Percentiles rank a stretch among this genome's conserved stretches.
These are phyloP conservation scores for Coprinopsis strossmayeri DNA, from an alignment of 768 basidiomycete species.

Conservation along the genomic window DNA sequence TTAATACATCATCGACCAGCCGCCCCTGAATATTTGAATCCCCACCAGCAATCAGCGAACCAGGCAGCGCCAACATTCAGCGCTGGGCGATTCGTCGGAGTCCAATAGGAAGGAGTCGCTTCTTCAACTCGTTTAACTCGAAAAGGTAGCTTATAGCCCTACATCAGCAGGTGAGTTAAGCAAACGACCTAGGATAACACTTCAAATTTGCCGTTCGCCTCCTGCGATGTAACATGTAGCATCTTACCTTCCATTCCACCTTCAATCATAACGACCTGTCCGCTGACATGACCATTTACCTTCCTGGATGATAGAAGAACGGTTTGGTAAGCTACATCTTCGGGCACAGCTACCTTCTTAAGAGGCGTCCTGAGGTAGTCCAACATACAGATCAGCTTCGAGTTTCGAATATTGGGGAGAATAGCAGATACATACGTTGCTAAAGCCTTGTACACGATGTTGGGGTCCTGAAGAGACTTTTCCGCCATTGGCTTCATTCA, in stretches of 20 bases:
- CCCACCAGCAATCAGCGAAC: no score
- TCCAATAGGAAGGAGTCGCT: no score
- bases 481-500: slow-evolving; percentile 55
- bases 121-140: no score
- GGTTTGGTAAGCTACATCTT: slow-evolving; percentile 63
- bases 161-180: background rate
- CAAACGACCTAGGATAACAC: background rate
- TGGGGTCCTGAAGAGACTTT: slow-evolving; percentile 47
- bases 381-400: background rate
- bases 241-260: slow-evolving; percentile 72
- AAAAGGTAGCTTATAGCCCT: no score
- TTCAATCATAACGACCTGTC: slow-evolving; percentile 63
- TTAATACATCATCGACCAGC: no score
- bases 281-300: slow-evolving; percentile 66
- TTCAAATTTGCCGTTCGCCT: background rate
- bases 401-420: no score
- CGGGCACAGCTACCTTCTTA: slow-evolving; percentile 57
- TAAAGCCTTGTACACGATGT: slow-evolving; percentile 48
- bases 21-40: no score
- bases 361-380: slow-evolving; percentile 49
- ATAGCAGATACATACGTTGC: slow-evolving; percentile 48
- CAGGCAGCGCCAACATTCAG: no score
- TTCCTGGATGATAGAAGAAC: slow-evolving; percentile 51
- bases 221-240: background rate
- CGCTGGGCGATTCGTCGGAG: background rate